Evolutionary conservation across 805 yeast genomes (phyloP), one percentile per base, ranked within the genome.

Genomic region (Maudiozyma bulderi): DNA sequence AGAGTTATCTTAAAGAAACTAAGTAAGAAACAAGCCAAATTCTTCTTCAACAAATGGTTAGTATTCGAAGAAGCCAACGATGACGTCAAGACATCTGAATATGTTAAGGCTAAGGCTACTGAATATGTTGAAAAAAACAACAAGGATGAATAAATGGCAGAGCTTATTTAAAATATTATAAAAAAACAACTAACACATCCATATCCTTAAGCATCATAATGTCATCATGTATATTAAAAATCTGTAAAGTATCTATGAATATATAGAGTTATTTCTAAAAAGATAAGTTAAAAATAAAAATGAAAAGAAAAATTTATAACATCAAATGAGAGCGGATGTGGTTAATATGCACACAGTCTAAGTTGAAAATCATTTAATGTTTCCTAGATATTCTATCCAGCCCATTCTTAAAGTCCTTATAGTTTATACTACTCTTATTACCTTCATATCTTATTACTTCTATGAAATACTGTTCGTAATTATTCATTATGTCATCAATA

Each of bases 1-100:
- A 79, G 98, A 65, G 86, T 84, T 3, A 60, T 85, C 41, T 61
- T 73, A 33, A 71, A 66, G 54, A 87, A 86, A 68, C 66, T 91
- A 47, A 75, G 85, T 5, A 78, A 83, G 62, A 91, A 90, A 66
- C 96, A 89, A 70, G 96, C 96, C 58, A 89, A 87, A 69, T 88
- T 86, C 72, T 87, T 91, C 77, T 90, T 89, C 72, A 86, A 82
- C 58, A 91, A 91, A 65, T 90, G 97, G 97, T 77, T 89, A 52
- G 71, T 76, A 9, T 86, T 72, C 59, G 97, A 89, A 69, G 89
- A 84, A 60, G 76, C 75, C 53, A 63, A 72, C 48, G 80, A 77
- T 11, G 91, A 86, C 62, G 77, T 73, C 44, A 84, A 81, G 68
- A 78, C 83, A 46, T 78, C 79, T 49, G 93, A 86, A 54, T 82